Conservation (phyloP, 345 rosid species). For the Raphanus sativus region DNA sequence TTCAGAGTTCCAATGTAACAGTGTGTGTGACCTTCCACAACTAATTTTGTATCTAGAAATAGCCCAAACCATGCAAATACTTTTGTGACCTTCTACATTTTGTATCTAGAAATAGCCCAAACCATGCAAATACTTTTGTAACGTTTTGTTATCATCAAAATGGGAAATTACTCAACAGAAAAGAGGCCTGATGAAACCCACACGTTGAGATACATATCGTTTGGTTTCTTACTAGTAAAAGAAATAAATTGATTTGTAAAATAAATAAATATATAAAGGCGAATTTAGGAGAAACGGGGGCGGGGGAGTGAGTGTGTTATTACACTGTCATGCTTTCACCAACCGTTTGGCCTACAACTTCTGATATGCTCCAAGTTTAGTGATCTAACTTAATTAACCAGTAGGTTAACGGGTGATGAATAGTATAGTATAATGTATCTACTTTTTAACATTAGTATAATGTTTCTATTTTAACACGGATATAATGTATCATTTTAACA, state of each 20-base stretch:
- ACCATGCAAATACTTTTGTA: not conserved
- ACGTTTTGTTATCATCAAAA: slow-evolving; percentile 8
- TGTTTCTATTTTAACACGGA: not conserved
- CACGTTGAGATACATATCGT: not conserved
- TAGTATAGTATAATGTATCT: not conserved
- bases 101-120: slow-evolving; percentile 5
- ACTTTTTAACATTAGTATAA: not conserved
- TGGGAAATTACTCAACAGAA: not conserved
- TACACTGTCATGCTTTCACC: slow-evolving; percentile 16
- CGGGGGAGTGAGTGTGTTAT: not conserved
- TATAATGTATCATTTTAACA: not conserved
- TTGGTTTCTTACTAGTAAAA: slow-evolving; percentile 7
- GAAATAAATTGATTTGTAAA: not conserved
- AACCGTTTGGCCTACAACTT: slow-evolving; percentile 21
- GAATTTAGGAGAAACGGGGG: not conserved
- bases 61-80: slow-evolving; percentile 7
- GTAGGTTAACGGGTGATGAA: not conserved
- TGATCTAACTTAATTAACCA: not conserved
- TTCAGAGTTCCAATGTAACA: not conserved
- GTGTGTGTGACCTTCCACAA: not conserved
- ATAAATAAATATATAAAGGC: slow-evolving; percentile 1
- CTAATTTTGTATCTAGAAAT: not conserved
- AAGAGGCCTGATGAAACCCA: not conserved
- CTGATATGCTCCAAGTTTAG: not conserved
- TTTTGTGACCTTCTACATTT: not conserved